Base-by-base conservation (phyloP, 2,329 filamentous ascomycete species). In the Atkinsonella texensis region DNA sequence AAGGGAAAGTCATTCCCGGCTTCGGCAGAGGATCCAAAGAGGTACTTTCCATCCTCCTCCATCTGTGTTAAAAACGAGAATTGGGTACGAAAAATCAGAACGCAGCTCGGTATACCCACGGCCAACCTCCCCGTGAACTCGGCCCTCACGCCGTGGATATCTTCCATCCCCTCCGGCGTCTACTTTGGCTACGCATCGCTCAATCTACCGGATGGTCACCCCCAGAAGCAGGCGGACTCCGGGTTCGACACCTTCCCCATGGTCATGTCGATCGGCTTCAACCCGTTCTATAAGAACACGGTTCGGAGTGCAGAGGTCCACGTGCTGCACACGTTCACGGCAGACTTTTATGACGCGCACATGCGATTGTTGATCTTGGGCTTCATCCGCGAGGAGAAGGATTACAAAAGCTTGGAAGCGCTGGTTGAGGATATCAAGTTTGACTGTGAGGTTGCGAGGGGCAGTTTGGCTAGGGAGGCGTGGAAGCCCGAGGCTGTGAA, bases 1-100 rank as follows among this genome's bases (percentile, higher is more conserved):
- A 86, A 55, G 93, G 93, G 23, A 81, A 84, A 51, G 89, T 98
- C 23, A 89, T 96, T 62, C 85, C 87, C 61, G 93, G 93, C 35
- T 97, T 97, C 67, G 91, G 93, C 42, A 81, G 93, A 54, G 93
- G 93, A 15, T 95, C 88, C 62, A 94, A 89, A 73, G 90, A 96
- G 71, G 87, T 49, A 42, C 39, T 18, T 13, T 90, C 66, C 53
- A 70, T 64, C 18, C 6, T 15, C n/a, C 15, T 13, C 32, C 5
- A 41, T 33, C 13, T 45, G 10, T 42, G 28, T 28, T 28, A 28
- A 8, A 4, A 28, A 28, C 4, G 5, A 28, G 28, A 28, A 5
- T 28, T 5, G 28, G 28, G 28, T 46, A 39, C 10, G 8, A 17
- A n/a, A 3, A 32, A 11, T 39, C 17, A 11, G 45, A 47, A 42